These are phyloP conservation scores for Cairneyella variabilis DNA, from an alignment of 495 filamentous ascomycete species.

Conservation along the genomic window DNA sequence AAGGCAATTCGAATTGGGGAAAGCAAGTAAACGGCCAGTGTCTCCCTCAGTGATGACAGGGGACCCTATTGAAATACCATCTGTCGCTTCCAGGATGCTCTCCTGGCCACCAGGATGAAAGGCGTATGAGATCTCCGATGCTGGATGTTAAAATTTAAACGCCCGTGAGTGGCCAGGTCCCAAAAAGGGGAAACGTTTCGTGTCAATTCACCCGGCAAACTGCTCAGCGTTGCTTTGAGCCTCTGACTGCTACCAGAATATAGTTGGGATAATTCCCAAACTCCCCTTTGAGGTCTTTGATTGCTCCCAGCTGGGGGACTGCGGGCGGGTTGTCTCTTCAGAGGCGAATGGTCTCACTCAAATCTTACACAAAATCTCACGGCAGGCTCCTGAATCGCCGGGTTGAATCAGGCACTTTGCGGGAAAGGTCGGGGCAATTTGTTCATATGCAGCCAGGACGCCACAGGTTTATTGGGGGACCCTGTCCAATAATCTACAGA, in stretches of 20 bases:
- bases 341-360: no score
- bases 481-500: slow-evolving; percentile 16
- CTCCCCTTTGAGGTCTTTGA: no score
- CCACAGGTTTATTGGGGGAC: not conserved
- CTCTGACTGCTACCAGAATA: no score
- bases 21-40: not conserved
- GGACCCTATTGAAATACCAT: slow-evolving; percentile 2
- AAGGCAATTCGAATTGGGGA: no score
- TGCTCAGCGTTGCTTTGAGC: no score
- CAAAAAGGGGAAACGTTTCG: slow-evolving; percentile 1
- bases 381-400: no score
- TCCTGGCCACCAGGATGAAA: slow-evolving; percentile 7
- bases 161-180: slow-evolving; percentile 1
- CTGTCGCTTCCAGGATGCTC: slow-evolving; percentile 15
- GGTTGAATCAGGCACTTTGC: no score
- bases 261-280: no score
- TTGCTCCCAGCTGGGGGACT: no score
- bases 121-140: slow-evolving; percentile 19
- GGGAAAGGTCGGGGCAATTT: slow-evolving; percentile 3
- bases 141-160: slow-evolving; percentile 12
- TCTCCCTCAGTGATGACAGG: not conserved
- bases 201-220: not conserved
- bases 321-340: no score
- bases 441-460: slow-evolving; percentile 3
- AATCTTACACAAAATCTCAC: no score